Evolutionary conservation across 2,329 filamentous ascomycete genomes (phyloP).

Genomic region (Alternaria angustiovoidea): DNA sequence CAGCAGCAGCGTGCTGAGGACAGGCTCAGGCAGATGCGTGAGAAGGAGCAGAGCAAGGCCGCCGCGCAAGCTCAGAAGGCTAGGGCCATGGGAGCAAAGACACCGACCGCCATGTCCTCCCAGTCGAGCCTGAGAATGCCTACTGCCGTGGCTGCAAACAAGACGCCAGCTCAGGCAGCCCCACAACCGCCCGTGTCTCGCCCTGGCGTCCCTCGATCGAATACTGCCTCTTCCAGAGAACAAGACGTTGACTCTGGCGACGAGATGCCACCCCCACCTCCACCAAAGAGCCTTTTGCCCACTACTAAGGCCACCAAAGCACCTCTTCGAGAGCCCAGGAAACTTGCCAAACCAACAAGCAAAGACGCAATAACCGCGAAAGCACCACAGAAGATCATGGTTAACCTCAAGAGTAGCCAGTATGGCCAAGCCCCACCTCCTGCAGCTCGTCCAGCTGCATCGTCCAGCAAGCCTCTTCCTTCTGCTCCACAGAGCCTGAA

Average conservation of each 20-base stretch:
- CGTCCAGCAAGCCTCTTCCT: conserved; percentile 34
- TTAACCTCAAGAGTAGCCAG: conserved; percentile 70
- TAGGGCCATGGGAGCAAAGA: conserved; percentile 58
- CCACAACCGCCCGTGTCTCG: conserved; percentile 42
- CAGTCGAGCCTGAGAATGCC: conserved; percentile 42
- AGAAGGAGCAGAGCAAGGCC: conserved; percentile 75
- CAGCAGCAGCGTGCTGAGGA: conserved; percentile 69
- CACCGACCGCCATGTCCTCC: conserved; percentile 51
- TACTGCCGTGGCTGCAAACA: conserved; percentile 46
- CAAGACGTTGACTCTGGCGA: conserved; percentile 56
- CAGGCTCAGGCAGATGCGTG: conserved; percentile 72
- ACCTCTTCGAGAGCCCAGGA: conserved; percentile 49
- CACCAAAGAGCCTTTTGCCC: conserved; percentile 60
- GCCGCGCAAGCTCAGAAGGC: conserved; percentile 54
- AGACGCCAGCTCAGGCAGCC: conserved; percentile 56
- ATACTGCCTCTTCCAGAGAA: conserved; percentile 42
- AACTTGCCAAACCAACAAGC: conserved; percentile 66
- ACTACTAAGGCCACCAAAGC: conserved; percentile 55
- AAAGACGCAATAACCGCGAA: conserved; percentile 67
- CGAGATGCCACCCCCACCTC: conserved; percentile 68
- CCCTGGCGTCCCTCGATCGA: conserved; percentile 34
- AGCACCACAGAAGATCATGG: conserved; percentile 67
- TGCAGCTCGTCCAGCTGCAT: conserved; percentile 62
- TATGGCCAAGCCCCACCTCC: conserved; percentile 56
- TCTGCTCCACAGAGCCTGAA: conserved; percentile 29